A percentile compares a stretch with the other conserved stretches of the same genome.
Evolutionary conservation across 306 rosid genomes (phyloP).

Genomic region (Lathyrus sativus): DNA sequence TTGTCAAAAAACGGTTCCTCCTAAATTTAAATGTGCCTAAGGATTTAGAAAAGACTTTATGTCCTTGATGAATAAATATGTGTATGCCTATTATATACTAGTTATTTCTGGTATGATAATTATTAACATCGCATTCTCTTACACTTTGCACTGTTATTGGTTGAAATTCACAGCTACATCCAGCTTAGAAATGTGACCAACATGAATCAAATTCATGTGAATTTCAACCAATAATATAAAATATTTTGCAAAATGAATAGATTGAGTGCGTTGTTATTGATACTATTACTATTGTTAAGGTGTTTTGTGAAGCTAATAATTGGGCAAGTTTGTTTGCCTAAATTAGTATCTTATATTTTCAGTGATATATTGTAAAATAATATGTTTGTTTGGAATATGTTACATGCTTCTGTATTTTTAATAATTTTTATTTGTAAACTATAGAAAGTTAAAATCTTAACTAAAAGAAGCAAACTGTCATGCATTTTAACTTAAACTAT

Average conservation of each 20-base stretch:
- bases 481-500: too few species aligned
- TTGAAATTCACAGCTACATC: too few species aligned
- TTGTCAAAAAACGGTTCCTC: conserved; percentile 74
- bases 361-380: neutral
- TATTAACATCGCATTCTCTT: neutral
- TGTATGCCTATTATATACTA: neutral
- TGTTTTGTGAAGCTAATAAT: conserved; percentile 5
- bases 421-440: too few species aligned
- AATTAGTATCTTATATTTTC: neutral
- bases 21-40: conserved; percentile 62
- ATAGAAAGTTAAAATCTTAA: too few species aligned
- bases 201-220: too few species aligned
- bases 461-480: too few species aligned
- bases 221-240: too few species aligned
- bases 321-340: conserved; percentile 46
- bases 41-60: neutral
- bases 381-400: too few species aligned
- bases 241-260: too few species aligned
- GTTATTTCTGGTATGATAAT: too few species aligned
- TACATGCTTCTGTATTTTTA: too few species aligned
- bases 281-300: neutral
- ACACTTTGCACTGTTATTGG: neutral
- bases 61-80: neutral
- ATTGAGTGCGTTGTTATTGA: neutral
- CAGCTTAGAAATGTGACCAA: too few species aligned